phyloP scores from a whole-genome alignment of 1,284 basidiomycete genomes.

The Ganoderma lingzhi region DNA sequence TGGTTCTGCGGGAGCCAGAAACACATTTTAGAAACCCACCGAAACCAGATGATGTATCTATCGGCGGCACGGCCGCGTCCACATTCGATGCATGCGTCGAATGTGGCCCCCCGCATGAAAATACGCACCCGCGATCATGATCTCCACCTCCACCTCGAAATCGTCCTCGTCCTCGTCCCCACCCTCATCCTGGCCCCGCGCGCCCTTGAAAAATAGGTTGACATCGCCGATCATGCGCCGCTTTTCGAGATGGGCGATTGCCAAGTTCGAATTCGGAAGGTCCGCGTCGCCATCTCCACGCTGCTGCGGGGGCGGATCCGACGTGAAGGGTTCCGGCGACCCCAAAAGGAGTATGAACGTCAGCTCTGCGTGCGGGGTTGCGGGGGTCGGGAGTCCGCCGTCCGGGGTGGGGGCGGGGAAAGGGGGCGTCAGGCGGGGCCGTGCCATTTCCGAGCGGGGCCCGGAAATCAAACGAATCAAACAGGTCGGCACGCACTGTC shows the following conservation, averaged over 20 bases:
- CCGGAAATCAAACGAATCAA: conserved; percentile 12
- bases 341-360: conserved; percentile 51
- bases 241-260: conserved; percentile 47
- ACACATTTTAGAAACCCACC: not conserved
- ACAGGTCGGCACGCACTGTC: conserved; percentile 71
- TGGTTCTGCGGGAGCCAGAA: conserved; percentile 53
- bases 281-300: not conserved
- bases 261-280: conserved; percentile 1
- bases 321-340: not conserved
- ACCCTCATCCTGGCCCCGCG: conserved; percentile 43
- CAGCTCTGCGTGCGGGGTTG: conserved; percentile 72
- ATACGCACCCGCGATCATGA: conserved; percentile 84
- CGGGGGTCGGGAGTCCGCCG: not conserved
- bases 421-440: conserved; percentile 5
- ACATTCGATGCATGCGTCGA: not conserved
- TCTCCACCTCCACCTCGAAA: conserved; percentile 71
- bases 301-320: not conserved
- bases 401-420: not conserved
- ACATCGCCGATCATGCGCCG: conserved; percentile 92
- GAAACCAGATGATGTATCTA: too few species aligned
- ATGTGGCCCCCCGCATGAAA: not conserved
- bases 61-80: not conserved
- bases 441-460: conserved; percentile 19
- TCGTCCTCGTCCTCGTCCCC: conserved; percentile 37
- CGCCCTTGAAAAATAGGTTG: conserved; percentile 85